These are phyloP conservation scores for Podila clonocystis DNA, from an alignment of 192 early-diverging fungal species.

Conservation along the genomic window DNA sequence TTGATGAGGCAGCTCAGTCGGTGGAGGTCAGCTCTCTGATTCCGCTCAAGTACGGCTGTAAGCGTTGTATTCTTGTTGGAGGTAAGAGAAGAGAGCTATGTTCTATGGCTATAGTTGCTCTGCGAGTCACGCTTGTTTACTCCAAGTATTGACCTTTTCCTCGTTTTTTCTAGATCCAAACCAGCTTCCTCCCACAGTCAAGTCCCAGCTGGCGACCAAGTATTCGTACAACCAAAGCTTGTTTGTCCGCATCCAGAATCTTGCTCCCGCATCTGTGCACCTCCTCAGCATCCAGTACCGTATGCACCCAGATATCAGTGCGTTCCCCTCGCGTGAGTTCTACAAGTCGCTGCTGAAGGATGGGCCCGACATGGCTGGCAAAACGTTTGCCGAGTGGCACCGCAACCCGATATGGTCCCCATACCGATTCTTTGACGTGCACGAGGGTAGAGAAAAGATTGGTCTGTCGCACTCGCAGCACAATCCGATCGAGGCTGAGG, in stretches of 20 bases:
- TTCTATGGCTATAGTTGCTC: not conserved
- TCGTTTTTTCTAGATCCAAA: conserved; percentile 75
- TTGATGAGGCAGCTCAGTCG: conserved; percentile 97
- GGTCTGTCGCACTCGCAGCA: conserved; percentile 74
- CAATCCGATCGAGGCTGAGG: conserved; percentile 82
- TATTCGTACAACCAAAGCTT: conserved; percentile 87
- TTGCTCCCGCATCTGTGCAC: conserved; percentile 69
- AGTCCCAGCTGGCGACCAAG: conserved; percentile 74
- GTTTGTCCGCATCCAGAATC: conserved; percentile 87
- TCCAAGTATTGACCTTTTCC: not conserved
- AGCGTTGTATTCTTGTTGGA: conserved; percentile 89
- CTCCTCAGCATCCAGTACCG: conserved; percentile 96
- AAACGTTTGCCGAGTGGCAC: conserved; percentile 83
- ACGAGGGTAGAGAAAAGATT: conserved; percentile 69
- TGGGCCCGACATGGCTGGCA: conserved; percentile 71
- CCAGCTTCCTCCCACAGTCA: conserved; percentile 92
- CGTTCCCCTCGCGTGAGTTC: conserved; percentile 82
- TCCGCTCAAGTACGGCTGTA: conserved; percentile 84
- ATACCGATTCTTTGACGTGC: conserved; percentile 82
- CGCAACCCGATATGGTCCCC: conserved; percentile 67
- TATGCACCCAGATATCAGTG: conserved; percentile 94
- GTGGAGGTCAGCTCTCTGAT: conserved; percentile 90
- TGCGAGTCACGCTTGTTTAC: not conserved
- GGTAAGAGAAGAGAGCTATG: conserved; percentile 49
- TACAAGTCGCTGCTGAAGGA: conserved; percentile 82